Conservation (phyloP, 2,329 filamentous ascomycete genomes). For the Cadophora sp. region DNA sequence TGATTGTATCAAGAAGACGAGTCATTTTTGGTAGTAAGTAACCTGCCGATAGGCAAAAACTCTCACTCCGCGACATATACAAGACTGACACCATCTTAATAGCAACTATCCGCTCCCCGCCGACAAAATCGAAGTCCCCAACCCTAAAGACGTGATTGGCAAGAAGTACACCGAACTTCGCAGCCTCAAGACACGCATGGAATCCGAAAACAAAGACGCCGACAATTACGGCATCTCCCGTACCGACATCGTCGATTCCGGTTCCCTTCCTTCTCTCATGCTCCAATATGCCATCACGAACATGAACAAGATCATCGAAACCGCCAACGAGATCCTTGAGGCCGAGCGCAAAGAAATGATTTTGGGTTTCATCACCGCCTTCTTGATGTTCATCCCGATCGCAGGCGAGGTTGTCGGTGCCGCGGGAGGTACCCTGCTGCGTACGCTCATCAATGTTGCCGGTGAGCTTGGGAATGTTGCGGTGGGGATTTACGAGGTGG, state of each 20-base stretch:
- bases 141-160: not conserved
- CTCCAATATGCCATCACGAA: not conserved
- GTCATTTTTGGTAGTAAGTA: not conserved
- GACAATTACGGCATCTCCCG: not conserved
- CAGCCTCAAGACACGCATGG: not conserved
- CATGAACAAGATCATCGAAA: not conserved
- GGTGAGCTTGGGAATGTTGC: not conserved
- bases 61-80: not conserved
- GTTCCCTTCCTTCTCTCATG: not conserved
- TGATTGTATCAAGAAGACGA: not conserved
- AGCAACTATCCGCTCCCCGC: not conserved
- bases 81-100: not conserved
- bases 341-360: not conserved
- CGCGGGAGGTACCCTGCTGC: not conserved
- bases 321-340: not conserved
- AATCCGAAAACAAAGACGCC: not conserved
- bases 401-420: not conserved
- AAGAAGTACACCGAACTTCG: not conserved
- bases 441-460: not conserved
- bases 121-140: not conserved
- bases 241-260: not conserved
- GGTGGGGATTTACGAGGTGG: not conserved
- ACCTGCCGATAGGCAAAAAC: not conserved
- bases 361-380: not conserved
- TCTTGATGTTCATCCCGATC: not conserved